Percentiles rank a stretch among this genome's conserved stretches.
phyloP scores from a whole-genome alignment of 352 stramenopile genomes.

The Pythium vanterpoolii region DNA sequence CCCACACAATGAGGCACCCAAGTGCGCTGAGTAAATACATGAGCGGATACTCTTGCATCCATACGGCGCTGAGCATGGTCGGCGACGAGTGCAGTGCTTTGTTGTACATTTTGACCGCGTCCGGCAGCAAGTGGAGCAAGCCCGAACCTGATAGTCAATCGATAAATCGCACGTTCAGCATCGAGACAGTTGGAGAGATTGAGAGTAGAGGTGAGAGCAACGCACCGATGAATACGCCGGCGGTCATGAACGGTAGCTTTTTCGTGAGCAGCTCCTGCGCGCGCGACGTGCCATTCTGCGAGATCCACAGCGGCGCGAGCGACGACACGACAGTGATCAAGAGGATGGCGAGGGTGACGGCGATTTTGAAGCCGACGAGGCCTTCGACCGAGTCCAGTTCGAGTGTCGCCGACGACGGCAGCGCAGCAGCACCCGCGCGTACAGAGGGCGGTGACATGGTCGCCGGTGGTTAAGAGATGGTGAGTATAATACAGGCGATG shows the following conservation, averaged over 20 bases:
- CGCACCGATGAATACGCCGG: conserved; percentile 53
- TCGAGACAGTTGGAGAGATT: too few relatives aligned
- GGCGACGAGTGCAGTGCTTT: conserved; percentile 28
- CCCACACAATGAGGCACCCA: conserved; percentile 59
- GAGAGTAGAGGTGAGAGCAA: not conserved
- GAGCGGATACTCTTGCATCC: conserved; percentile 46
- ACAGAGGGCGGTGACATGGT: not conserved
- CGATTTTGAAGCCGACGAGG: conserved; percentile 49
- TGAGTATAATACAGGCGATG: not conserved
- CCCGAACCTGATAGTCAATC: conserved; percentile 28
- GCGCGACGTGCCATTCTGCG: conserved; percentile 34
- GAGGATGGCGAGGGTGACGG: conserved; percentile 42
- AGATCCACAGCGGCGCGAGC: conserved; percentile 53
- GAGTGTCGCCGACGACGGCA: conserved; percentile 13
- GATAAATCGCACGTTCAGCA: not conserved
- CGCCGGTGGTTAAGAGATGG: not conserved
- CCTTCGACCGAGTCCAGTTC: conserved; percentile 16
- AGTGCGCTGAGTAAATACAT: conserved; percentile 54
- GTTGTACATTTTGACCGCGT: conserved; percentile 55
- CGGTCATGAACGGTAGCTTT: conserved; percentile 63
- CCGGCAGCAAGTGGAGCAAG: conserved; percentile 53
- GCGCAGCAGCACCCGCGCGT: not conserved
- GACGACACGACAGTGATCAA: conserved; percentile 55
- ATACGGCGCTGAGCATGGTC: conserved; percentile 16
- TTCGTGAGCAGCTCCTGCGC: conserved; percentile 38